These are phyloP conservation scores for Chloromonas sp. DNA, from an alignment of 163 green algal species.

Conservation along the genomic window DNA sequence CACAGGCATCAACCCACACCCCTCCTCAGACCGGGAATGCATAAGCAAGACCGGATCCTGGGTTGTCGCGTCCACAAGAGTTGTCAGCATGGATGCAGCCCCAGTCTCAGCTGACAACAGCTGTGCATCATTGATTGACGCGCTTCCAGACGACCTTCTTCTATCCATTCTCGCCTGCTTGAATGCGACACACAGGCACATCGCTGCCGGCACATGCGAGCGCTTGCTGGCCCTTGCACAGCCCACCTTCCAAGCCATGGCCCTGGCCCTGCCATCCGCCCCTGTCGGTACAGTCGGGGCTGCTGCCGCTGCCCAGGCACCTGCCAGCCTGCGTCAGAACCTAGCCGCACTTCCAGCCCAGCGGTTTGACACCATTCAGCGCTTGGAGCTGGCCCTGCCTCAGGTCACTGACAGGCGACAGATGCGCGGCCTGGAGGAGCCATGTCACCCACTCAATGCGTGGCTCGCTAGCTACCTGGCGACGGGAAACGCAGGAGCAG, in stretches of 20 bases:
- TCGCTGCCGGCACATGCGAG: neutral
- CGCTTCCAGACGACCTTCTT: slow-evolving; percentile 3
- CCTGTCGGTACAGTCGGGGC: neutral
- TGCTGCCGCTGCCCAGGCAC: neutral
- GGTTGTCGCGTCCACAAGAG: neutral
- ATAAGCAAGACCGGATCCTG: neutral
- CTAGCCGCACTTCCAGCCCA: neutral
- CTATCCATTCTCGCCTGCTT: neutral
- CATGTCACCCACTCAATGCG: neutral
- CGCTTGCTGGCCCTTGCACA: neutral
- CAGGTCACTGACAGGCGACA: neutral
- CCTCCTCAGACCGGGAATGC: no score
- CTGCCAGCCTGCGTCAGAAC: neutral
- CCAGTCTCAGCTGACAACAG: neutral
- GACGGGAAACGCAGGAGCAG: neutral
- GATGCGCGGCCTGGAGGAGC: neutral
- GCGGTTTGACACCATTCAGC: neutral
- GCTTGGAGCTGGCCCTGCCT: slow-evolving; percentile 1
- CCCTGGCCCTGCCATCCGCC: neutral
- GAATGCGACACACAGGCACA: neutral
- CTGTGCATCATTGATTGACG: neutral
- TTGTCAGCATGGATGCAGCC: neutral
- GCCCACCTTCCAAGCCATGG: slow-evolving; percentile 4
- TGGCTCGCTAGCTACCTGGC: slow-evolving; percentile 1
- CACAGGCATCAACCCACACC: neutral